A percentile compares a stretch with the other conserved stretches of the same genome.
Conservation (phyloP, 1,284 basidiomycete genomes). For the Malassezia arunalokei region DNA sequence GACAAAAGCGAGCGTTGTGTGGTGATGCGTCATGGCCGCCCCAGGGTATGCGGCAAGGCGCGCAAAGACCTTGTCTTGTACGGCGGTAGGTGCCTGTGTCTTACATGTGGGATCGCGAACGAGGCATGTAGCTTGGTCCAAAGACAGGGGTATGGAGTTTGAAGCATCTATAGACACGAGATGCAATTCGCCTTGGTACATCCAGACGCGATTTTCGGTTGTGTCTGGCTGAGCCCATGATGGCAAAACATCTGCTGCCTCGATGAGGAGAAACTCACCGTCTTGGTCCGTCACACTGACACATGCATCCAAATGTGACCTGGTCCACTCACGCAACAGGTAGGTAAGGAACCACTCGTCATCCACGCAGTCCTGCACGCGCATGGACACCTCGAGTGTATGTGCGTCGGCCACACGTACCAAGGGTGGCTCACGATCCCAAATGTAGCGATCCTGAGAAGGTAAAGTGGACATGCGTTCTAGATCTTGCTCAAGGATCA, state of each 20-base stretch:
- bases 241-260: conserved; percentile 81
- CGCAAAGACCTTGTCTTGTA: conserved; percentile 22
- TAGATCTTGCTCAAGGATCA: not conserved
- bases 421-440: conserved; percentile 36
- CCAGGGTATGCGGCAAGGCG: conserved; percentile 52
- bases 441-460: conserved; percentile 26
- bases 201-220: conserved; percentile 86
- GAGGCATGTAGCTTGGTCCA: conserved; percentile 58
- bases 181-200: conserved; percentile 67
- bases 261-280: conserved; percentile 90
- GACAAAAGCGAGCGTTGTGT: conserved; percentile 66
- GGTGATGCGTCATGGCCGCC: conserved; percentile 48
- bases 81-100: conserved; percentile 52
- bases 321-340: conserved; percentile 48
- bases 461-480: not conserved
- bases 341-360: conserved; percentile 92
- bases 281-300: conserved; percentile 64
- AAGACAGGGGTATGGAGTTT: conserved; percentile 50
- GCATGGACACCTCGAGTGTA: conserved; percentile 56
- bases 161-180: conserved; percentile 64
- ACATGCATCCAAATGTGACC: conserved; percentile 10
- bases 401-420: not conserved
- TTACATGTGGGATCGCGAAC: conserved; percentile 53
- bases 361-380: conserved; percentile 82
- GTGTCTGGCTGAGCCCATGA: conserved; percentile 82